phyloP scores from a whole-genome alignment of 2,329 filamentous ascomycete genomes.

The Colletotrichum melonis region DNA sequence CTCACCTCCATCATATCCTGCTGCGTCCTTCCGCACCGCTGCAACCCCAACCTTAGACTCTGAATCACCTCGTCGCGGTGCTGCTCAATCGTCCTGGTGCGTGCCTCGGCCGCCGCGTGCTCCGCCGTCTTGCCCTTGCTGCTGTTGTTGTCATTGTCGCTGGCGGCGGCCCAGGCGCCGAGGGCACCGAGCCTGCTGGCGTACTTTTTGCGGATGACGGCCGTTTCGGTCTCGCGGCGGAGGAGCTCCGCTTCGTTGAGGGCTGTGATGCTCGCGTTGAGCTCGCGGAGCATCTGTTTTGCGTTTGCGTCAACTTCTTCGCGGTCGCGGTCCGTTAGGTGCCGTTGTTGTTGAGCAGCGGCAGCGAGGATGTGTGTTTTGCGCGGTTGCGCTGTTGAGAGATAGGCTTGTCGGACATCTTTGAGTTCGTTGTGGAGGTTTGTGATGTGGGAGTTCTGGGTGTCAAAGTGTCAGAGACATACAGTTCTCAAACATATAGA shows the following conservation, averaged over 20 bases:
- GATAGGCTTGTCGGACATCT: conserved; percentile 88
- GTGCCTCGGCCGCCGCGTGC: conserved; percentile 78
- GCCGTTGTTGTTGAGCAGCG: conserved; percentile 45
- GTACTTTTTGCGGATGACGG: conserved; percentile 78
- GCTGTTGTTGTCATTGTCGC: conserved; percentile 59
- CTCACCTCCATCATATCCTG: conserved; percentile 93
- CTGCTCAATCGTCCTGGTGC: conserved; percentile 71
- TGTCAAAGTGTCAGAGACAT: neutral
- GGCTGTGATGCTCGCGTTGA: conserved; percentile 83
- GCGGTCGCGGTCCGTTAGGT: conserved; percentile 83
- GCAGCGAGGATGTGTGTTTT: conserved; percentile 59
- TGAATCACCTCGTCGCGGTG: conserved; percentile 87
- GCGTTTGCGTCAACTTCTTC: conserved; percentile 90
- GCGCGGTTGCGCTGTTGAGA: conserved; percentile 80
- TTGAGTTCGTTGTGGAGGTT: conserved; percentile 84
- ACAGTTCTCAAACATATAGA: neutral
- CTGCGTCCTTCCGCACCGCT: conserved; percentile 82
- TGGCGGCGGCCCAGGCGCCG: conserved; percentile 75
- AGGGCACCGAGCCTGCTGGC: conserved; percentile 72
- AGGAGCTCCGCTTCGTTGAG: conserved; percentile 86
- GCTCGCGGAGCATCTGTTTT: conserved; percentile 84
- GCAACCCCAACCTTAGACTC: conserved; percentile 81
- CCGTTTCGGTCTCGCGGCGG: conserved; percentile 79
- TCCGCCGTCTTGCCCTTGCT: conserved; percentile 68
- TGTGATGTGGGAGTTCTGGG: conserved; percentile 84